A percentile compares a stretch with the other conserved stretches of the same genome.
phyloP scores from a whole-genome alignment of 1,139 yeast species.

The Geotrichum australiense region DNA sequence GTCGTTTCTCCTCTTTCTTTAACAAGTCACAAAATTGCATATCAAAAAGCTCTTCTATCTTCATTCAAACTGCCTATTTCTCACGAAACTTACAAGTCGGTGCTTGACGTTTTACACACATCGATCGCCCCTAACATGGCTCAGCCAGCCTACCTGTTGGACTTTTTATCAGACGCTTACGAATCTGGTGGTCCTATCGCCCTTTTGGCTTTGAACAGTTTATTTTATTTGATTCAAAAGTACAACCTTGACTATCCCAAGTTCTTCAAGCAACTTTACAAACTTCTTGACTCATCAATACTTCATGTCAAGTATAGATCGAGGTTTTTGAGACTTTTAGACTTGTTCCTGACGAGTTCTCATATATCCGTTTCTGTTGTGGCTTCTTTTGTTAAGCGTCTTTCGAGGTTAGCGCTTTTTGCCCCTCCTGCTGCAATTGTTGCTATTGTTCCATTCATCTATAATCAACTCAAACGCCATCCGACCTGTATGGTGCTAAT shows the following conservation, averaged over 20 bases:
- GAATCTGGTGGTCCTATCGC: slow-evolving; percentile 63
- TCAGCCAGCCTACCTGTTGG: slow-evolving; percentile 82
- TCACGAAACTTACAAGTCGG: slow-evolving; percentile 55
- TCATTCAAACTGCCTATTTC: slow-evolving; percentile 46
- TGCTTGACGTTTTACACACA: slow-evolving; percentile 68
- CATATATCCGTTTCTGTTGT: slow-evolving; percentile 78
- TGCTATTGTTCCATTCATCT: slow-evolving; percentile 80
- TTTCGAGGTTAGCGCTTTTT: slow-evolving; percentile 67
- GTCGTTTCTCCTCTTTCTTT: slow-evolving; percentile 42
- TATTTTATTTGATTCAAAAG: slow-evolving; percentile 75
- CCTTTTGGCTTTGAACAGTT: slow-evolving; percentile 76
- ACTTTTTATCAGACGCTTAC: slow-evolving; percentile 84
- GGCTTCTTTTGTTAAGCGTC: slow-evolving; percentile 81
- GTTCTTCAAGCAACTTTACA: slow-evolving; percentile 75
- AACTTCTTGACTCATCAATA: slow-evolving; percentile 61
- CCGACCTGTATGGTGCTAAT: slow-evolving; percentile 90
- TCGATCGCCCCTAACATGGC: slow-evolving; percentile 74
- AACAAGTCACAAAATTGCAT: slow-evolving; percentile 53
- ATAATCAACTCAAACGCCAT: slow-evolving; percentile 81
- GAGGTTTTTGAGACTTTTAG: slow-evolving; percentile 81
- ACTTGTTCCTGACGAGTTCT: slow-evolving; percentile 76
- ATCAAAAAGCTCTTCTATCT: slow-evolving; percentile 62
- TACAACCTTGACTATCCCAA: slow-evolving; percentile 90
- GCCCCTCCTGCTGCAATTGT: slow-evolving; percentile 90
- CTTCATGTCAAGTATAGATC: slow-evolving; percentile 78